Conservation (phyloP, 495 filamentous ascomycete species). For the Aspergillus nidulans region DNA sequence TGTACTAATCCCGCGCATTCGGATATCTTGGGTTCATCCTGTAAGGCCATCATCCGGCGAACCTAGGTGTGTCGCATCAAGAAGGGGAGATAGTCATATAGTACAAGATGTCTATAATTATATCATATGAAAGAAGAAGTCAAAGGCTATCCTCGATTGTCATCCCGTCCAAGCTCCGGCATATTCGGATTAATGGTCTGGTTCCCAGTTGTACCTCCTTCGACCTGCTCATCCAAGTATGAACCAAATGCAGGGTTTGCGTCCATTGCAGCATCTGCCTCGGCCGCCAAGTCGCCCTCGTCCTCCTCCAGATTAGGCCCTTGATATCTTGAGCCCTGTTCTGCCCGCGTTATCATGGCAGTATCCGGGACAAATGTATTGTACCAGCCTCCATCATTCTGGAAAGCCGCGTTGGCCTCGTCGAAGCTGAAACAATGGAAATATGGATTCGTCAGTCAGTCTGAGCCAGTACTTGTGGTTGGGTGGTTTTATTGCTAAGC, state of each 20-base stretch:
- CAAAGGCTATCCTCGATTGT: too few species aligned
- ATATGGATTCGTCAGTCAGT: too few species aligned
- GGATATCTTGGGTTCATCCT: too few species aligned
- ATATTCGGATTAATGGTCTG: not conserved
- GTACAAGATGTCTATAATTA: too few species aligned
- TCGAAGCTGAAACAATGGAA: not conserved
- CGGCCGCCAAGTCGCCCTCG: not conserved
- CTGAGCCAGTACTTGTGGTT: too few species aligned
- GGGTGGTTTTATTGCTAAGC: too few species aligned
- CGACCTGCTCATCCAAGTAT: not conserved
- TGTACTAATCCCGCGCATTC: too few species aligned
- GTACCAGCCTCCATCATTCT: not conserved
- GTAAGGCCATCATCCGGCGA: too few species aligned
- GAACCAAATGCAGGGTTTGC: not conserved
- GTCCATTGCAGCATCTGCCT: not conserved
- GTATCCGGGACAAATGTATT: not conserved
- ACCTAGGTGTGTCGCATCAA: too few species aligned
- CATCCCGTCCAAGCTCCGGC: too few species aligned
- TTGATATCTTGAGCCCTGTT: not conserved
- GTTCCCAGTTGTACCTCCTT: not conserved
- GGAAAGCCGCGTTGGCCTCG: not conserved
- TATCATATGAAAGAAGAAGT: too few species aligned
- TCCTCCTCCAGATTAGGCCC: not conserved
- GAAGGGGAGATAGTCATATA: too few species aligned
- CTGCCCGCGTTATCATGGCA: not conserved